Percentiles rank a stretch among this genome's conserved stretches.
phyloP scores from a whole-genome alignment of 805 yeast species.

The Candida suzukii region DNA sequence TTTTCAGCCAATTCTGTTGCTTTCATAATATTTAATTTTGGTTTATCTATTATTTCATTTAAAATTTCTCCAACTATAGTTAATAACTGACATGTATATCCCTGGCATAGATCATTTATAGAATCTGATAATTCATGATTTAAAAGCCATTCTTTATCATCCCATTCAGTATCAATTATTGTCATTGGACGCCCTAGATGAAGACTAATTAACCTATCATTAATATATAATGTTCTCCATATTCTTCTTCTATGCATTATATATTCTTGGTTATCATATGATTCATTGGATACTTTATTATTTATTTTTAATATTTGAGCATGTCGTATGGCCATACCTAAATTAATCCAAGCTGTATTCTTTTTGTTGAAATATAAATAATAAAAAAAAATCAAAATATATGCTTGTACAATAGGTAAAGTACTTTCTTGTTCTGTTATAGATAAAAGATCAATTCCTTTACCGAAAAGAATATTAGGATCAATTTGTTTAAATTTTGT shows the following conservation, averaged over 20 bases:
- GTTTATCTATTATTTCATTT: constrained; percentile 25
- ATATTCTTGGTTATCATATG: constrained; percentile 21
- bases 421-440: constrained; percentile 30
- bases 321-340: constrained; percentile 34
- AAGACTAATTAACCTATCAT: constrained; percentile 21
- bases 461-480: constrained; percentile 28
- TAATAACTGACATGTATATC: constrained; percentile 23
- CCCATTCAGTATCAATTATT: constrained; percentile 32
- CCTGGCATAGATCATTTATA: constrained; percentile 18
- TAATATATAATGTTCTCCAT: constrained; percentile 10
- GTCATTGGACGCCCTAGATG: constrained; percentile 31
- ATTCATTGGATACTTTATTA: constrained; percentile 30
- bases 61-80: constrained; percentile 25
- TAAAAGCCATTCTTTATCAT: constrained; percentile 20
- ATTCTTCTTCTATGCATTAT: constrained; percentile 26
- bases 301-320: constrained; percentile 38
- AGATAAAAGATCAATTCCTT: constrained; percentile 24
- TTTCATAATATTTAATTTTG: constrained; percentile 21
- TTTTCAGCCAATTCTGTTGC: constrained; percentile 30
- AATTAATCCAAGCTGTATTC: constrained; percentile 35
- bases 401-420: constrained; percentile 35
- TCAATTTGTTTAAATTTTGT: constrained; percentile 12
- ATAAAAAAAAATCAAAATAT: constrained; percentile 31
- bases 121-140: constrained; percentile 14
- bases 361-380: constrained; percentile 33